These are phyloP conservation scores for Pichia nanzhaoensis DNA, from an alignment of 805 yeast species.

Conservation along the genomic window DNA sequence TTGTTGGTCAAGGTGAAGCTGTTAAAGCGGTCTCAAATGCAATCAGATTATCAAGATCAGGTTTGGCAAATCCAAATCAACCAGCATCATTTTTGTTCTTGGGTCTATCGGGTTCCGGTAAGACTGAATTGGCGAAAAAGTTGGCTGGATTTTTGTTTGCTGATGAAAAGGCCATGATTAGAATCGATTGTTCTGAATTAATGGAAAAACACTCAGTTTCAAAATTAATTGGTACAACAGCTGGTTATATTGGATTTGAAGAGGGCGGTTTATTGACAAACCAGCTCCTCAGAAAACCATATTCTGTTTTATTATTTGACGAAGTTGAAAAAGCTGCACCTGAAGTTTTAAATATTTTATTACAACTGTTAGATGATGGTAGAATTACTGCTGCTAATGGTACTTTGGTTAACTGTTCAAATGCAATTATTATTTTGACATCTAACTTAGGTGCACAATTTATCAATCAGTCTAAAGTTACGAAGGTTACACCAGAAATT, in stretches of 20 bases:
- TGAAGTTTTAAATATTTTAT: conserved; percentile 84
- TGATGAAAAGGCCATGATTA: conserved; percentile 93
- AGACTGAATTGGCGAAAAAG: conserved; percentile 95
- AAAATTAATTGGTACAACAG: conserved; percentile 93
- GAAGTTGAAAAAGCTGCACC: conserved; percentile 99
- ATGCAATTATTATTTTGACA: conserved; percentile 90
- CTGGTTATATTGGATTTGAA: conserved; percentile 95
- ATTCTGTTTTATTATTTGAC: conserved; percentile 92
- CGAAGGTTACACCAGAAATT: conserved; percentile 62
- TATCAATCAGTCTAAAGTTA: conserved; percentile 55
- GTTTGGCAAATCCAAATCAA: conserved; percentile 91
- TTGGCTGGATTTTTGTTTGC: conserved; percentile 93
- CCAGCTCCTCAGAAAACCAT: conserved; percentile 84
- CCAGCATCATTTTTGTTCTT: conserved; percentile 94
- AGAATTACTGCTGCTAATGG: conserved; percentile 93
- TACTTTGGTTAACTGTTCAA: conserved; percentile 86
- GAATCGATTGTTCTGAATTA: conserved; percentile 96
- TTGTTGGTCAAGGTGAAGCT: conserved; percentile 94
- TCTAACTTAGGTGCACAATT: conserved; percentile 94
- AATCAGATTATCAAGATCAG: conserved; percentile 86
- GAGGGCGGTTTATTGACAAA: conserved; percentile 97
- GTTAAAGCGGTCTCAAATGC: conserved; percentile 96
- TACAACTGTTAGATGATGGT: conserved; percentile 95
- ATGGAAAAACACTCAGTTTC: conserved; percentile 95
- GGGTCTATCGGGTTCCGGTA: conserved; percentile 96